Percentiles rank a stretch among this genome's conserved stretches.
These are phyloP conservation scores for Metarhizium guizhouense DNA, from an alignment of 2,329 filamentous ascomycete species.

Conservation along the genomic window DNA sequence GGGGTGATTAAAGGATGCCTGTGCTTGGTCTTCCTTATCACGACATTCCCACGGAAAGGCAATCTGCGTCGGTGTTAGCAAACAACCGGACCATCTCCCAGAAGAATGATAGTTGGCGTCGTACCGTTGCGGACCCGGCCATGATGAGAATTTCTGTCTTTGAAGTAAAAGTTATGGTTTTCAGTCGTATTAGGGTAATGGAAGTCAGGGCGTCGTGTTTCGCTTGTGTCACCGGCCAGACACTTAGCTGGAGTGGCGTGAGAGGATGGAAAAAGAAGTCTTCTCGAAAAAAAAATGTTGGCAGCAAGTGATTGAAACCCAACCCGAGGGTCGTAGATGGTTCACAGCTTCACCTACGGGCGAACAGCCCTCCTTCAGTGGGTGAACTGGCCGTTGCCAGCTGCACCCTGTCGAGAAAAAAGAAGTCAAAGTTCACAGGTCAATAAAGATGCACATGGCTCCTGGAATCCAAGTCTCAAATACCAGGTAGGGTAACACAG, in stretches of 20 bases:
- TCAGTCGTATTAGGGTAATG: neutral
- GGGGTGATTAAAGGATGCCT: conserved; percentile 37
- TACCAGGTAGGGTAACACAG: neutral
- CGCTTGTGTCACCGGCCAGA: neutral
- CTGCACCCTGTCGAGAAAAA: neutral
- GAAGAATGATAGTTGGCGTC: neutral
- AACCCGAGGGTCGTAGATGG: neutral
- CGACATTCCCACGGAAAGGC: conserved; percentile 40
- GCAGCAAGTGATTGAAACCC: neutral
- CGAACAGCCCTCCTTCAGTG: too few species aligned
- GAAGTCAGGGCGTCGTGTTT: neutral
- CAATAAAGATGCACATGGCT: neutral
- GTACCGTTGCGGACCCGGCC: neutral
- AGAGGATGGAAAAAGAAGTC: too few species aligned
- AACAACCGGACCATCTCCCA: neutral
- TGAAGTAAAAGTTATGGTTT: neutral
- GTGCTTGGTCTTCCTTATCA: conserved; percentile 42
- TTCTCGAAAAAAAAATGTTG: too few species aligned
- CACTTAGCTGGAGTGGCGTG: too few species aligned
- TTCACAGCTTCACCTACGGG: neutral
- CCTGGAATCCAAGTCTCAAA: neutral
- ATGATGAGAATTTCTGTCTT: neutral
- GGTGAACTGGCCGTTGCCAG: neutral
- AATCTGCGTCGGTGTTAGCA: conserved; percentile 13
- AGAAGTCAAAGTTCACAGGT: neutral